Evolutionary conservation across 2,329 filamentous ascomycete species (phyloP), one percentile per base, ranked within the genome.

Genomic region (Hypoxylon sp.): DNA sequence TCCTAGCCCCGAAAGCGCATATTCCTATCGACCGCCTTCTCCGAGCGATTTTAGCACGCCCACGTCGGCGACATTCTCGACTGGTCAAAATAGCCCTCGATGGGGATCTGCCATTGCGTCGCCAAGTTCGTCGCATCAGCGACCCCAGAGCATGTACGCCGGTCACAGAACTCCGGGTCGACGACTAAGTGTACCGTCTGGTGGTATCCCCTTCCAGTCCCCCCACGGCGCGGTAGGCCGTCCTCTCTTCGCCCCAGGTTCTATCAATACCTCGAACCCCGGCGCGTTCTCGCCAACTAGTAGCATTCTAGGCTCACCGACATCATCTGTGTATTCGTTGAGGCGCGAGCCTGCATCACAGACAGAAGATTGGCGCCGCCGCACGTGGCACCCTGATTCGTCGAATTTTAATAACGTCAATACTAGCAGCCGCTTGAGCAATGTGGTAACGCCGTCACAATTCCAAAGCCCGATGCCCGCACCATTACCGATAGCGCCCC

Each of bases 371-470:
- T 90, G 86, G 82, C 84, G 91, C 58, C 80, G 92, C 55, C 83
- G 91, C 43, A 97, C 92, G 2, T 97, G 92, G 92, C 92, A 97
- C 71, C 90, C 91, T 0, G 89, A 91, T 55, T 88, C 85, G 51
- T 79, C 82, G 11, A 81, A 80, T 57, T 84, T 84, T 55, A 79
- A 79, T 52, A 76, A 84, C 21, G 83, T 54, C 17, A 63, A 86
- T 37, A 80, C 82, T 11, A 88, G 86, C 9, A 92, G 89, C 70
- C 83, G 88, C 11, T 71, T 96, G 43, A 89, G 83, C 63, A 88
- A 90, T 57, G 88, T 90, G 27, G 84, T 89, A 55, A 90, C 85
- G 4, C 84, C 89, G 64, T 84, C 70, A 67, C 84, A 76, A 57
- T 80, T 74, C 72, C 82, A 73, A 67, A 67, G 47, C 36, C 83